A percentile compares a stretch with the other conserved stretches of the same genome.
Conservation (phyloP, 2,329 filamentous ascomycete species). For the Verticillium isaacii region DNA sequence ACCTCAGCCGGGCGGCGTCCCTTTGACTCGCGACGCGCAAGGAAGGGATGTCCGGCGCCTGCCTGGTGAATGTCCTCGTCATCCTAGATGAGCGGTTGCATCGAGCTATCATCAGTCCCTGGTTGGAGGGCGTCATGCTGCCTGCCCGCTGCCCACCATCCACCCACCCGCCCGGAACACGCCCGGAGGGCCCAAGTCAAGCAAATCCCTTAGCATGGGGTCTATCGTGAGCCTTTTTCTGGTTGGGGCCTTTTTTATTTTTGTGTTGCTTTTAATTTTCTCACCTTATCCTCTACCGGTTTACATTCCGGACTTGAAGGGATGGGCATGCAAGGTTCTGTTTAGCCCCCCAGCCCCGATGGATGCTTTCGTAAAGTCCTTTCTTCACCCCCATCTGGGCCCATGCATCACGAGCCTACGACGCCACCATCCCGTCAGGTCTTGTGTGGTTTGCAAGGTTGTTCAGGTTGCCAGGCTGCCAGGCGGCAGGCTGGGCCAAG, state of each 20-base stretch:
- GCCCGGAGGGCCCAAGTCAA: not conserved
- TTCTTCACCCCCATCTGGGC: not conserved
- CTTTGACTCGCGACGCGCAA: not conserved
- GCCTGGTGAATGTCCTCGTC: not conserved
- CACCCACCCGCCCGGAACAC: not conserved
- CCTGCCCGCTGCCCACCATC: not conserved
- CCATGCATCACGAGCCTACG: not conserved
- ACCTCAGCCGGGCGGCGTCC: not conserved
- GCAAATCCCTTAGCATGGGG: not conserved
- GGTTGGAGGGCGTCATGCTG: not conserved
- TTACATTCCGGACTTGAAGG: not conserved
- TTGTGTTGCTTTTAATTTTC: not conserved
- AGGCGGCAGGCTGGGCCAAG: not conserved
- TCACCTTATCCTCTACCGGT: not conserved
- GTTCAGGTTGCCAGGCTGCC: not conserved
- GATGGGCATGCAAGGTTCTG: not conserved
- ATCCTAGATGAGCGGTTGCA: not conserved
- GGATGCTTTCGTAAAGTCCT: not conserved
- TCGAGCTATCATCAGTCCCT: not conserved
- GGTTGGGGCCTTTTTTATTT: not conserved
- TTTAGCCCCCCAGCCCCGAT: not conserved
- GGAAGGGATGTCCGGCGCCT: not conserved
- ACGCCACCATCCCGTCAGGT: not conserved
- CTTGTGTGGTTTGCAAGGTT: not conserved
- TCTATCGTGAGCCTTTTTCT: not conserved